These are phyloP conservation scores for Ascochyta rabiei DNA, from an alignment of 2,329 filamentous ascomycete species.

Conservation along the genomic window DNA sequence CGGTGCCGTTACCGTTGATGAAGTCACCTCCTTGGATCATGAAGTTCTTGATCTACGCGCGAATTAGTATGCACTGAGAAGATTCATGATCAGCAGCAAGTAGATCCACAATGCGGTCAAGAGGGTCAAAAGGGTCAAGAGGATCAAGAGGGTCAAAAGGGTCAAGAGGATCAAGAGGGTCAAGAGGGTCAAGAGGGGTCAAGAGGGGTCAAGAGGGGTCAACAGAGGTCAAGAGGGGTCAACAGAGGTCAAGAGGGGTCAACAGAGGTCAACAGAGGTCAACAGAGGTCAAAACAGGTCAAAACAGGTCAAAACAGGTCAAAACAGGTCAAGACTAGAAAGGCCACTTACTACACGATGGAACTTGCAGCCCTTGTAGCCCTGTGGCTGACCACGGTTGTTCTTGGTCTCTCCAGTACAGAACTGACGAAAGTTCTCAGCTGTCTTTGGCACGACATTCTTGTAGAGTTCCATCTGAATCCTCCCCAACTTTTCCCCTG, in stretches of 20 bases:
- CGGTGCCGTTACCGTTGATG: constrained; percentile 88
- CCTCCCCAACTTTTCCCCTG: constrained; percentile 46
- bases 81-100: not conserved
- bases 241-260: no score
- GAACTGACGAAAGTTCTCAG: constrained; percentile 96
- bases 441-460: constrained; percentile 81
- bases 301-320: no score
- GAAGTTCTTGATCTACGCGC: constrained; percentile 81
- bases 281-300: no score
- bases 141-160: no score
- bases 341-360: constrained; percentile 79
- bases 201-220: no score
- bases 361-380: constrained; percentile 94
- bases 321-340: not conserved
- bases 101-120: not conserved
- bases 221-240: no score
- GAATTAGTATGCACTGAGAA: constrained; percentile 12
- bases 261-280: no score
- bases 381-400: constrained; percentile 75
- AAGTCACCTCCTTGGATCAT: constrained; percentile 99
- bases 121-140: no score
- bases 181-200: no score
- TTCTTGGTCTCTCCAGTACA: constrained; percentile 93
- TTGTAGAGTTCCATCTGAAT: constrained; percentile 73
- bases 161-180: no score